Conservation (phyloP, 345 rosid genomes). For the Microcos paniculata region DNA sequence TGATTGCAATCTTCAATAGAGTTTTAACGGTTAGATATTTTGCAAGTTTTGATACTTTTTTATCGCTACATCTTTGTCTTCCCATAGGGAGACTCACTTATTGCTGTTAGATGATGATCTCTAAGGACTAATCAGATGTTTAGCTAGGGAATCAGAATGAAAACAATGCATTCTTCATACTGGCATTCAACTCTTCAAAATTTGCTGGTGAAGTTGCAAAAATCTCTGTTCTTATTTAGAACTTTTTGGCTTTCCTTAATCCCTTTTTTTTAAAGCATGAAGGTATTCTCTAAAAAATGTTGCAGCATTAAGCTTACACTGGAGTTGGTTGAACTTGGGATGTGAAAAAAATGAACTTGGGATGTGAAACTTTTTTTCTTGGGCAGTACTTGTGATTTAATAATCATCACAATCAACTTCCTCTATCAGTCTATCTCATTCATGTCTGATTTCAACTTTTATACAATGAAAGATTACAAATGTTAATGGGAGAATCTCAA, state of each 20-base stretch:
- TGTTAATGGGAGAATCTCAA: not conserved
- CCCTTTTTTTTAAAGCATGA: too few species aligned
- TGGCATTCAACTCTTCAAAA: too few species aligned
- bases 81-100: conserved; percentile 1
- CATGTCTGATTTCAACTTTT: not conserved
- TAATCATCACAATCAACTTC: not conserved
- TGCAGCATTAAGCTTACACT: too few species aligned
- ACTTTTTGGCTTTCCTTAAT: too few species aligned
- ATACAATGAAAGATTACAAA: not conserved
- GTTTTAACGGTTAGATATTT: not conserved
- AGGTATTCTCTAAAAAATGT: too few species aligned
- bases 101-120: not conserved
- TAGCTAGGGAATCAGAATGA: too few species aligned
- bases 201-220: too few species aligned
- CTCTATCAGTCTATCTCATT: not conserved
- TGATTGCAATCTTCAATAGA: not conserved
- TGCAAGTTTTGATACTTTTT: not conserved
- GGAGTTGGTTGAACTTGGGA: not conserved
- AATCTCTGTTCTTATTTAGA: too few species aligned
- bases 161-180: too few species aligned
- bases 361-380: not conserved
- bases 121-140: not conserved
- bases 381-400: not conserved
- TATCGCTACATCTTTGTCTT: conserved; percentile 4
- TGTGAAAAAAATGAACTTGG: too few species aligned